Percentiles rank a stretch among this genome's conserved stretches.
phyloP scores from a whole-genome alignment of 1,284 basidiomycete genomes.

The Thelephora terrestris region DNA sequence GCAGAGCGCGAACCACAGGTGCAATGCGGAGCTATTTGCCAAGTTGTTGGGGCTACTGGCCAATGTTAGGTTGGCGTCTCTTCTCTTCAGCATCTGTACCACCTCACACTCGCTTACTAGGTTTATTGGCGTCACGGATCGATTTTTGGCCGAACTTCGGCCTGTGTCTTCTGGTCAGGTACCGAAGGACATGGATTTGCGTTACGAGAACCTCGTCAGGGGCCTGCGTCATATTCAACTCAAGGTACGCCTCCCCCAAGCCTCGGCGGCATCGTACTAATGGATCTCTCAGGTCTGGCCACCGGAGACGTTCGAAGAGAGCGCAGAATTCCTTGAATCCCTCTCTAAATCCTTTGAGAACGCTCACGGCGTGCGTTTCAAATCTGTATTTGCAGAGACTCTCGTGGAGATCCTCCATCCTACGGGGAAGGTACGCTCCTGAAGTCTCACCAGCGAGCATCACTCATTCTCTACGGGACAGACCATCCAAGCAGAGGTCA shows the following conservation, averaged over 20 bases:
- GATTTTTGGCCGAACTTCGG: conserved; percentile 70
- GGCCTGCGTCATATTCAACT: conserved; percentile 75
- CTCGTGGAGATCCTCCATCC: conserved; percentile 77
- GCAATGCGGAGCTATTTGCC: conserved; percentile 75
- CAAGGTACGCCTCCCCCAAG: conserved; percentile 40
- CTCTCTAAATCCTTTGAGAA: conserved; percentile 78
- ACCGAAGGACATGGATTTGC: conserved; percentile 68
- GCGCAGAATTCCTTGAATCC: conserved; percentile 83
- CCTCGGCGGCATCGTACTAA: not conserved
- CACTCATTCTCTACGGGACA: conserved; percentile 20
- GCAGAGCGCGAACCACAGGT: conserved; percentile 64
- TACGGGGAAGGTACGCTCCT: conserved; percentile 64
- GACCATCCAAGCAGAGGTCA: conserved; percentile 94
- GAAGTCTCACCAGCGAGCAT: not conserved
- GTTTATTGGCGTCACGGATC: conserved; percentile 81
- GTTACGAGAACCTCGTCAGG: conserved; percentile 74
- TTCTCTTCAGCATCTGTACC: not conserved
- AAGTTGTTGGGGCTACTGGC: conserved; percentile 78
- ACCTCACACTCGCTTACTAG: conserved; percentile 26
- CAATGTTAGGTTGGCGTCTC: conserved; percentile 49
- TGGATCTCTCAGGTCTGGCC: conserved; percentile 68
- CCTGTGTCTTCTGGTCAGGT: conserved; percentile 68
- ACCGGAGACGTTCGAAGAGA: conserved; percentile 88
- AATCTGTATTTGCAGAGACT: conserved; percentile 81
- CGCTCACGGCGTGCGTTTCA: conserved; percentile 78